Evolutionary conservation across 2,329 filamentous ascomycete genomes (phyloP), one percentile per base, ranked within the genome.

Genomic region (Purpureocillium takamizusanense): DNA sequence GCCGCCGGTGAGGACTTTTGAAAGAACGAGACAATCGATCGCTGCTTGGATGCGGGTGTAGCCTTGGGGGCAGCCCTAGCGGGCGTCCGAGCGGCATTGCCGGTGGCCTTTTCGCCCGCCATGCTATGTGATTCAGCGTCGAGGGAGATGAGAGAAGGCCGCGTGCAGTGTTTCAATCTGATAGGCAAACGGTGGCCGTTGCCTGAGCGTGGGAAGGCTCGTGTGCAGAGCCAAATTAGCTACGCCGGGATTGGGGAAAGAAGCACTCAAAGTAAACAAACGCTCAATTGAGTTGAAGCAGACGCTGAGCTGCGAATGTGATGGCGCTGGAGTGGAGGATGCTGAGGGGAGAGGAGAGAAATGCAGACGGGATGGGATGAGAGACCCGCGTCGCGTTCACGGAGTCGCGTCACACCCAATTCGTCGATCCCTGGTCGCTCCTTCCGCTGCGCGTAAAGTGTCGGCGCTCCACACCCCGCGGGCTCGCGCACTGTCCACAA

Each of bases 21-120:
- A 42, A 68, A 68, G 51, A 68, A 68, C 25, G 63, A 65, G 42
- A 59, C 55, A 44, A 68, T 67, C 31, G 62, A 65, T 37, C 57
- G 58, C 43, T 68, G 65, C 44, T 66, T 67, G 35, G 50, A 50
- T 28, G 48, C 33, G 7, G 47, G 43, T 9, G 47, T 45, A 30
- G 52, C 34, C 31, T 50, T 43, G 38, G 57, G 61, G 31, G 51
- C 43, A 3, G 53, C 41, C 49, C 54, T 57, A 33, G 58, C 56
- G 17, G 60, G 60, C 40, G 60, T 63, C 40, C 56, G 54, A 32
- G 55, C 55, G 39, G 44, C 21, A 25, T 25, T 42, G 35, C 38
- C 37, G 35, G 46, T 40, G 35, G 48, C 32, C 42, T 50, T 52
- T 33, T 60, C 53, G 39, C 47, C 50, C 12, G 52, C 51, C 58